These are phyloP conservation scores for Populus hybrid DNA, from an alignment of 441 rosid genomes.

Conservation along the genomic window DNA sequence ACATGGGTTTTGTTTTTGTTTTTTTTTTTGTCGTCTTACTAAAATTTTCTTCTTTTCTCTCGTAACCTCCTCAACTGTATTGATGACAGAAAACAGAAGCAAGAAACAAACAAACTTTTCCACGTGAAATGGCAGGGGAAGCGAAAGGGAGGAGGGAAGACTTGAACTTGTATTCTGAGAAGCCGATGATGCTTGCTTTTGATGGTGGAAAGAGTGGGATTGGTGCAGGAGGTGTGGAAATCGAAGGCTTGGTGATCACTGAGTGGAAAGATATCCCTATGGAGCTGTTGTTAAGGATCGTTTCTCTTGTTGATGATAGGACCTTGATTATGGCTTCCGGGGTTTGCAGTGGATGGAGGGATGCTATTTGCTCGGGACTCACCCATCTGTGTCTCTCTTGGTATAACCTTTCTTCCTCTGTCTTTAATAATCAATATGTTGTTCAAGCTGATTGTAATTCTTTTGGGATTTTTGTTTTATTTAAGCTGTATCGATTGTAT, in stretches of 20 bases:
- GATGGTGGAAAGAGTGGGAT: constrained; percentile 17
- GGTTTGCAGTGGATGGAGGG: constrained; percentile 92
- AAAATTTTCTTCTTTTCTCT: background rate
- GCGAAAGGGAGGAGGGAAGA: constrained; percentile 41
- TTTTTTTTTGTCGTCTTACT: background rate
- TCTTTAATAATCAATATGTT: background rate
- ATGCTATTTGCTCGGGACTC: constrained; percentile 68
- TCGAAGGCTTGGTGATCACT: constrained; percentile 48
- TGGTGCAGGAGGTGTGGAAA: constrained; percentile 32
- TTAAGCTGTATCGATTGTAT: background rate
- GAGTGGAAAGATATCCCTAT: constrained; percentile 93
- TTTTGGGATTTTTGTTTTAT: background rate
- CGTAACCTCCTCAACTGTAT: constrained; percentile 2
- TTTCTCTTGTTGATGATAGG: constrained; percentile 78
- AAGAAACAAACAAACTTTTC: background rate
- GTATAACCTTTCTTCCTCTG: constrained; percentile 32
- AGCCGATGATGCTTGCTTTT: constrained; percentile 45
- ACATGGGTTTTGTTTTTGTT: background rate
- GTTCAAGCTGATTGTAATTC: background rate
- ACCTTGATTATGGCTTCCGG: constrained; percentile 73
- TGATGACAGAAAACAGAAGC: constrained; percentile 21
- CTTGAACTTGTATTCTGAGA: constrained; percentile 59
- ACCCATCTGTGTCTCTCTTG: constrained; percentile 80
- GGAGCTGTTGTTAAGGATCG: constrained; percentile 70
- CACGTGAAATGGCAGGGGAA: constrained; percentile 39